phyloP scores from a whole-genome alignment of 2,329 filamentous ascomycete genomes.

The Arachnomyces sp. region DNA sequence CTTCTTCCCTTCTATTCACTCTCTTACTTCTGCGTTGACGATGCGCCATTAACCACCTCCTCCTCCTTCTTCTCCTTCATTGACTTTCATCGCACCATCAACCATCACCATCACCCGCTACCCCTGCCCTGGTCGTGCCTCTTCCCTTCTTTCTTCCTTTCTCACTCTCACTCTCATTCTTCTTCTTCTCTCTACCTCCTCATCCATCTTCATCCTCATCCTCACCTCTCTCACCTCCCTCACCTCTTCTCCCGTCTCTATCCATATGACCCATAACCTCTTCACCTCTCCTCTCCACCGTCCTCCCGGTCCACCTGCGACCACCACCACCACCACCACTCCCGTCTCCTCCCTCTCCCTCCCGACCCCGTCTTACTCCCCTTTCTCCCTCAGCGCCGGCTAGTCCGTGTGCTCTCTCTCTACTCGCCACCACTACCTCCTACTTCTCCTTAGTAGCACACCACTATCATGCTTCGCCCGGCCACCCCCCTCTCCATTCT shows the following conservation, averaged over 20 bases:
- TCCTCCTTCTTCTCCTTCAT: neutral
- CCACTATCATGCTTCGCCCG: constrained; percentile 68
- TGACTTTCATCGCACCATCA: neutral
- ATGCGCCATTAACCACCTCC: neutral
- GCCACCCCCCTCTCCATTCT: constrained; percentile 84
- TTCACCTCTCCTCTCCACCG: too few species aligned
- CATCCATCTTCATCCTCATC: neutral
- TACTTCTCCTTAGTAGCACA: constrained; percentile 15
- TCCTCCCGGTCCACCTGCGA: too few species aligned
- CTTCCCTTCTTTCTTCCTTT: too few species aligned
- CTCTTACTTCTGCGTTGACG: neutral
- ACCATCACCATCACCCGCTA: neutral
- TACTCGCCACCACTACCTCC: too few species aligned
- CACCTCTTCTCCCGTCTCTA: neutral
- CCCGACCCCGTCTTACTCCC: too few species aligned
- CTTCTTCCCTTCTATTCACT: neutral
- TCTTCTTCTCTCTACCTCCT: too few species aligned
- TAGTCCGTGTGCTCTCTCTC: too few species aligned
- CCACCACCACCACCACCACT: too few species aligned
- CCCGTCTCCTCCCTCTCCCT: too few species aligned
- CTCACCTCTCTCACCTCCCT: neutral
- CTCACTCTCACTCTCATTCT: too few species aligned
- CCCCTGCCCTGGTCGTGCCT: neutral
- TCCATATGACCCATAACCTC: neutral
- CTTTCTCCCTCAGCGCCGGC: too few species aligned